Evolutionary conservation across 2,329 filamentous ascomycete species (phyloP), one percentile per base, ranked within the genome.

Genomic region (Lanzia echinophila): DNA sequence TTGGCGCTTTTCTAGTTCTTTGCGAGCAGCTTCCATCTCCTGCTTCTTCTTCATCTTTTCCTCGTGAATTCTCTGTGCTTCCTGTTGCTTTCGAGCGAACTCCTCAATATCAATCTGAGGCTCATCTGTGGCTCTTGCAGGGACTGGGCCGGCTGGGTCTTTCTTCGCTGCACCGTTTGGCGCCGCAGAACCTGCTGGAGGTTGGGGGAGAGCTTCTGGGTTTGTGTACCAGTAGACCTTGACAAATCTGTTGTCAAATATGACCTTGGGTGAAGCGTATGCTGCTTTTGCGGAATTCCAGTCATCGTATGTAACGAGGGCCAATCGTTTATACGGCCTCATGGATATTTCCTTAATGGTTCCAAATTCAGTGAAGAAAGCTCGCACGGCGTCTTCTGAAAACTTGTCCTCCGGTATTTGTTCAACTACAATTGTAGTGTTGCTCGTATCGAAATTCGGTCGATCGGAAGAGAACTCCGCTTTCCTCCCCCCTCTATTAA

Each of bases 191-290:
- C 63, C 68, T 45, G 53, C 39, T 24, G 62, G 61, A 12, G 62
- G 62, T 49, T 67, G 63, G 24, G 66, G 65, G 31, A 68, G 48
- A 8, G 65, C 62, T 15, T 64, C 41, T 24, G 78, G 75, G 6
- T 79, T 77, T 61, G 82, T 85, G 65, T 82, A 78, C 88, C 88
- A 92, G 63, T 86, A 90, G 0, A 92, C 85, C 63, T 90, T 91
- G 47, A 94, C 88, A 62, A 94, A 94, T 11, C 88, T 78, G 62
- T 92, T 94, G 63, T 91, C 86, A 65, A 92, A 94, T 43, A 94
- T 84, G 45, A 84, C 84, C 65, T 90, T 90, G 0, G 88, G 88
- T 8, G 86, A 90, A 45, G 79, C 78, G 67, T 88, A 90, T 2
- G 88, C 88, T 15, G 79, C 78, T 56, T 83, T 80, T 13, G 88